Evolutionary conservation across 768 basidiomycete species (phyloP), one percentile per base, ranked within the genome.

Genomic region (Tricholoma furcatifolium): DNA sequence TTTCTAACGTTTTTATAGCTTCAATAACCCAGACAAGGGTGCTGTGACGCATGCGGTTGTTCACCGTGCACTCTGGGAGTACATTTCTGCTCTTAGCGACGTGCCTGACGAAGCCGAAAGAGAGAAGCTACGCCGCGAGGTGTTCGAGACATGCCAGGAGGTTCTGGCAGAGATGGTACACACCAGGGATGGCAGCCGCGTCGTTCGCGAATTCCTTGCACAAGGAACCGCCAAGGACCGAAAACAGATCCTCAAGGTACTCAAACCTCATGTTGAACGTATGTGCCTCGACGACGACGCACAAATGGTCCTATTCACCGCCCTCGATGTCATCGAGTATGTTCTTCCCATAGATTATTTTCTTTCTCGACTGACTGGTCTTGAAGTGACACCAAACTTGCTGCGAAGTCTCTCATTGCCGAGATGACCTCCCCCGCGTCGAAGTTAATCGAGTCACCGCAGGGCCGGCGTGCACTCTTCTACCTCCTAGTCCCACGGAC

Each of bases 241-340:
- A 50, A 98, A 97, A 78, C 85, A 87, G 57, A 91, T 95, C 47
- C 74, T 96, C 49, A 95, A 95, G 73, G 79, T 83, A 5, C 77
- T 98, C 46, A 94, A 93, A 60, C 92, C 93, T 1, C 93, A 97
- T 60, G 76, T 95, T 21, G 87, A 89, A 64, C 85, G 88, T 2
- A 93, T 97, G 81, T 90, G 88, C 61, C 75, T 80, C 38, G 91
- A 94, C 59, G 91, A 93, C 41, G 92, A 97, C 57, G 94, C 94
- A 0, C 93, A 95, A 61, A 73, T 90, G 20, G 91, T 95, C 2
- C 70, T 97, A 3, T 96, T 95, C 71, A 92, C 92, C 0, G 90
- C 91, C 6, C 76, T 96, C 10, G 94, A 98, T 65, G 4, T 35
- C 36, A 38, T 38, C 10, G 36, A 38, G 36, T 38, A 38, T 5